These are phyloP conservation scores for Passiflora organensis DNA, from an alignment of 345 rosid species.

Conservation along the genomic window DNA sequence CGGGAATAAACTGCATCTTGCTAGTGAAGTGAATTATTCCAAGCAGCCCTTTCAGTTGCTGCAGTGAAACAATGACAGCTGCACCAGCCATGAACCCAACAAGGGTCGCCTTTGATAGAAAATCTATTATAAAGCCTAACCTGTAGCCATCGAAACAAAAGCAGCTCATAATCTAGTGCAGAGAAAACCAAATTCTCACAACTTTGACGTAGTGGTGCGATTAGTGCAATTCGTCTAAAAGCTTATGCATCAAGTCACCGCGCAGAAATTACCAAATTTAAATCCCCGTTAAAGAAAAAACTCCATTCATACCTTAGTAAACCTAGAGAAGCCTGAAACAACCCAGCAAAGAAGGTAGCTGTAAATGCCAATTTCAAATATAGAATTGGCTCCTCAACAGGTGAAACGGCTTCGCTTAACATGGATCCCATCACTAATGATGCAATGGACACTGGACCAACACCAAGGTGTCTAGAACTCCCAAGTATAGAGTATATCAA, in stretches of 20 bases:
- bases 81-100: slow-evolving; percentile 98
- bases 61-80: slow-evolving; percentile 87
- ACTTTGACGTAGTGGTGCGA: no score
- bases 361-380: slow-evolving; percentile 89
- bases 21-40: slow-evolving; percentile 90
- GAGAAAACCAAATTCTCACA: no score
- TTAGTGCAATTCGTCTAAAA: no score
- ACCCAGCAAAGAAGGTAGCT: slow-evolving; percentile 92
- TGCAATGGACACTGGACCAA: slow-evolving; percentile 97
- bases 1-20: slow-evolving; percentile 88
- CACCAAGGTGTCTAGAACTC: slow-evolving; percentile 86
- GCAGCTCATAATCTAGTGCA: no score
- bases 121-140: slow-evolving; percentile 92
- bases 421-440: slow-evolving; percentile 96
- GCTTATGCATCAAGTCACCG: no score
- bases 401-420: slow-evolving; percentile 74
- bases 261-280: not conserved
- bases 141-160: no score
- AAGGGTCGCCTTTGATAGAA: slow-evolving; percentile 92
- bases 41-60: slow-evolving; percentile 88
- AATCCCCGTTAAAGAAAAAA: not conserved
- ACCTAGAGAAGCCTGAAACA: slow-evolving; percentile 90
- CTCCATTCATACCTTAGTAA: slow-evolving; percentile 76
- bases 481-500: slow-evolving; percentile 79
- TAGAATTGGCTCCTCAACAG: slow-evolving; percentile 50